These are phyloP conservation scores for Sarcomyxa edulis DNA, from an alignment of 768 basidiomycete genomes.

Conservation along the genomic window DNA sequence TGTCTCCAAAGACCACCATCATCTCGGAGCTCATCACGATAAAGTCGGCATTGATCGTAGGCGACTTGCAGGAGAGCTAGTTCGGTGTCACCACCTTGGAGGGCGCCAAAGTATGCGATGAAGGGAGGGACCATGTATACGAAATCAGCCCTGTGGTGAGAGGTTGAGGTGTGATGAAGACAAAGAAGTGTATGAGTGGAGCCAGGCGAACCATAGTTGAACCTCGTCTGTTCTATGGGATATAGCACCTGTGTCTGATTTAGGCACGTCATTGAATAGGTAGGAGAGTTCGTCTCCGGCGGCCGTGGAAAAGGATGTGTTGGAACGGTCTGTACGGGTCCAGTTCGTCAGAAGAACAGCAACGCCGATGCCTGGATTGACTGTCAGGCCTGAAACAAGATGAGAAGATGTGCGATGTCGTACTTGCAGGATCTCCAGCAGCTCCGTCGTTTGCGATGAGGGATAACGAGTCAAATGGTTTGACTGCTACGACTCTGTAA, in stretches of 20 bases:
- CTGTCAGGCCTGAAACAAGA: constrained; percentile 2
- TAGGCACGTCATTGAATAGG: constrained; percentile 38
- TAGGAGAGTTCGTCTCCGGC: constrained; percentile 43
- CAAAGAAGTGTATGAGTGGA: neutral
- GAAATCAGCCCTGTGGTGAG: constrained; percentile 44
- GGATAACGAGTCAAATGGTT: constrained; percentile 29
- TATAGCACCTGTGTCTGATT: constrained; percentile 48
- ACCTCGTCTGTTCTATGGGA: constrained; percentile 49
- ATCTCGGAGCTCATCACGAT: constrained; percentile 48
- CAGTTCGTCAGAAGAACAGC: constrained; percentile 49
- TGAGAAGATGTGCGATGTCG: constrained; percentile 9
- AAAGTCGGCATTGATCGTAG: constrained; percentile 52
- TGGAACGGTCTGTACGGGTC: constrained; percentile 31
- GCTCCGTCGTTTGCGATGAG: constrained; percentile 43
- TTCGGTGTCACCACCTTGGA: constrained; percentile 31
- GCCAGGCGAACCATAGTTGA: constrained; percentile 41
- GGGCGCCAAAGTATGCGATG: constrained; percentile 57
- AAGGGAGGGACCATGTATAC: constrained; percentile 63
- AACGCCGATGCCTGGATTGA: constrained; percentile 41
- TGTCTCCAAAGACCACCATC: constrained; percentile 51
- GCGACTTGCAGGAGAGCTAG: constrained; percentile 37
- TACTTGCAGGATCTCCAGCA: constrained; percentile 59
- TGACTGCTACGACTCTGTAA: constrained; percentile 30
- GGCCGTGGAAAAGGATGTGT: constrained; percentile 32
- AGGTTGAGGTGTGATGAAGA: constrained; percentile 2